Evolutionary conservation across 1,284 basidiomycete genomes (phyloP).

Genomic region (Ceratobasidium sp.): DNA sequence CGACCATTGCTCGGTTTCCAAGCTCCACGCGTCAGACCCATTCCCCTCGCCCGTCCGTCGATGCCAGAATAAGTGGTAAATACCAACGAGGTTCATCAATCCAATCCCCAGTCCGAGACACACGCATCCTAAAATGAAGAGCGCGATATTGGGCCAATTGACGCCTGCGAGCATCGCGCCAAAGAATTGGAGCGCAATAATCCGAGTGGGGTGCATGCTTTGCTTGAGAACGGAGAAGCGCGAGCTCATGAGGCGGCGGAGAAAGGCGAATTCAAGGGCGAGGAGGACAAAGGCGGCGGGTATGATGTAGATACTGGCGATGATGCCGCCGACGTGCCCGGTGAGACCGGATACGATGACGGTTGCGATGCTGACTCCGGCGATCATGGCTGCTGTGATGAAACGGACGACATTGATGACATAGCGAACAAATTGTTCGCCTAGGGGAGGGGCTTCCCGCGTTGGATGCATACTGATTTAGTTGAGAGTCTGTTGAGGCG

Average conservation of each 20-base stretch:
- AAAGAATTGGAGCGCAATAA: slow-evolving; percentile 19
- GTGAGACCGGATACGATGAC: not conserved
- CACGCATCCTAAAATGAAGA: slow-evolving; percentile 2
- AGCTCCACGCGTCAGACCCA: slow-evolving; percentile 12
- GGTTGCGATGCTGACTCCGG: slow-evolving; percentile 8
- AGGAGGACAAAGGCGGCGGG: slow-evolving; percentile 17
- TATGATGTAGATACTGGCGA: slow-evolving; percentile 14
- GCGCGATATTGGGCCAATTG: not conserved
- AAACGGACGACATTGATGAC: slow-evolving; percentile 8
- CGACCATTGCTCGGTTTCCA: slow-evolving; percentile 13
- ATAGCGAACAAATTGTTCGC: not conserved
- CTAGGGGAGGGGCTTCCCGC: no score
- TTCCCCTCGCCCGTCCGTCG: not conserved
- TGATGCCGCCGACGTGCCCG: slow-evolving; percentile 9
- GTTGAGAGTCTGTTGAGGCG: no score
- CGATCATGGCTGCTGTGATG: not conserved
- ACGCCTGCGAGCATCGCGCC: slow-evolving; percentile 24
- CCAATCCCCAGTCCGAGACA: slow-evolving; percentile 16
- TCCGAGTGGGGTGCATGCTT: slow-evolving; percentile 19
- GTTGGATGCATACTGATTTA: not conserved
- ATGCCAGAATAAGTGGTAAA: slow-evolving; percentile 25
- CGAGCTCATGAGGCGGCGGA: not conserved
- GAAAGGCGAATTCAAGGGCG: slow-evolving; percentile 18
- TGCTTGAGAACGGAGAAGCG: not conserved
- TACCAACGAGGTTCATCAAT: slow-evolving; percentile 24